Evolutionary conservation across 345 rosid species (phyloP).

Genomic region (Geranium rotundifolium): DNA sequence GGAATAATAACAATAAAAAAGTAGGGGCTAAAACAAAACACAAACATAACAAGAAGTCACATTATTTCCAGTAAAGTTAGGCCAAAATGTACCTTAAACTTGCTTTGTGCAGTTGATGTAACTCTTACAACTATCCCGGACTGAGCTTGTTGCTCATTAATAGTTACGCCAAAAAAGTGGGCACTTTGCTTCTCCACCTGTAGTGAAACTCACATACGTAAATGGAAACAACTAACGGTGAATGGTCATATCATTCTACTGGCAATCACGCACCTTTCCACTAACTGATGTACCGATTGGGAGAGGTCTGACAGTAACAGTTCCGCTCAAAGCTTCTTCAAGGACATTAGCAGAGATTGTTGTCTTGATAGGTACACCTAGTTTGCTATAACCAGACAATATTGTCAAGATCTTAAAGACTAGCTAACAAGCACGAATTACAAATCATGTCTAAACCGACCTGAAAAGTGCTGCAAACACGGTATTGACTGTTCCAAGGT

Average conservation of each 20-base stretch:
- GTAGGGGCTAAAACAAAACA: background rate
- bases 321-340: constrained; percentile 94
- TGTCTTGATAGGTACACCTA: constrained; percentile 98
- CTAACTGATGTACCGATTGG: constrained; percentile 97
- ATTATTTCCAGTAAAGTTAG: background rate
- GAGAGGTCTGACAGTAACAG: constrained; percentile 95
- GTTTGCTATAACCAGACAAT: constrained; percentile 46
- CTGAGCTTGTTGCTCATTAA: constrained; percentile 88
- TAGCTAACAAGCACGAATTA: background rate
- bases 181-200: constrained; percentile 98
- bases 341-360: constrained; percentile 95
- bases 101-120: constrained; percentile 84
- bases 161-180: constrained; percentile 93
- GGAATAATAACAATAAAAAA: background rate
- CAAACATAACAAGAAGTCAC: background rate
- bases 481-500: constrained; percentile 94
- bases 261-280: constrained; percentile 12
- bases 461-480: constrained; percentile 99
- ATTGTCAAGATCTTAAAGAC: constrained; percentile 9
- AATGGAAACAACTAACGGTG: background rate
- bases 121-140: constrained; percentile 93
- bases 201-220: constrained; percentile 11
- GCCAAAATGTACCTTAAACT: constrained; percentile 58
- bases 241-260: background rate
- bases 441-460: constrained; percentile 18